These are phyloP conservation scores for Neoboletus brunneissimus DNA, from an alignment of 768 basidiomycete genomes.

Conservation along the genomic window DNA sequence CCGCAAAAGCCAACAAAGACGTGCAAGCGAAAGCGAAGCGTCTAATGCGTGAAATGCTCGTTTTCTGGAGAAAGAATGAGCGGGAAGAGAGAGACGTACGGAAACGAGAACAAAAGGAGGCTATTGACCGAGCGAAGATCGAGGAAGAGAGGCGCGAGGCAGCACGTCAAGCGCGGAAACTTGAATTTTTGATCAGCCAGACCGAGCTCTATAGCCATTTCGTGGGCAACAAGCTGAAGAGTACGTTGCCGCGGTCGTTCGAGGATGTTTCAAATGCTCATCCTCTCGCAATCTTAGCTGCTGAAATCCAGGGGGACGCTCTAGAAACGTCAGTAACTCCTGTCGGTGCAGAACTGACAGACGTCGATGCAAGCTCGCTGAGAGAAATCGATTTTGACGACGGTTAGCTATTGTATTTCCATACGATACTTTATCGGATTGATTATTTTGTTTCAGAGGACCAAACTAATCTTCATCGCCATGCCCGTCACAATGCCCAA, in stretches of 20 bases:
- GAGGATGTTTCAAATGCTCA: constrained; percentile 16
- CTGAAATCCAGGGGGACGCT: constrained; percentile 69
- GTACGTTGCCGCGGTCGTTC: constrained; percentile 41
- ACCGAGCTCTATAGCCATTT: constrained; percentile 99
- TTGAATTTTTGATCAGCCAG: constrained; percentile 98
- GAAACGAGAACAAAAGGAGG: constrained; percentile 93
- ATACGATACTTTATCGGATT: not conserved
- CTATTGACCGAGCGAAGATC: constrained; percentile 77
- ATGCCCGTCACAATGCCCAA: constrained; percentile 87
- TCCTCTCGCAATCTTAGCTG: constrained; percentile 45
- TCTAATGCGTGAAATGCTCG: constrained; percentile 92
- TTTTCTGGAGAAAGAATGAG: constrained; percentile 98
- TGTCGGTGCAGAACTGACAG: constrained; percentile 56
- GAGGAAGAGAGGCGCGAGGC: constrained; percentile 95
- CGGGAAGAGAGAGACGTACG: constrained; percentile 92
- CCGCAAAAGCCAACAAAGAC: constrained; percentile 78
- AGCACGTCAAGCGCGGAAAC: constrained; percentile 89
- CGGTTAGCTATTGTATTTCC: constrained; percentile 47
- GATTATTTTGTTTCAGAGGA: constrained; percentile 57
- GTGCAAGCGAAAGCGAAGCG: constrained; percentile 81
- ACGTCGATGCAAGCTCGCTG: constrained; percentile 50
- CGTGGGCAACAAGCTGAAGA: constrained; percentile 94
- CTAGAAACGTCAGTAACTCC: constrained; percentile 43
- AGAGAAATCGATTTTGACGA: constrained; percentile 89
- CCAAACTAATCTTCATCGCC: constrained; percentile 76